phyloP scores from a whole-genome alignment of 306 rosid genomes.

The Gastrolobium bilobum region DNA sequence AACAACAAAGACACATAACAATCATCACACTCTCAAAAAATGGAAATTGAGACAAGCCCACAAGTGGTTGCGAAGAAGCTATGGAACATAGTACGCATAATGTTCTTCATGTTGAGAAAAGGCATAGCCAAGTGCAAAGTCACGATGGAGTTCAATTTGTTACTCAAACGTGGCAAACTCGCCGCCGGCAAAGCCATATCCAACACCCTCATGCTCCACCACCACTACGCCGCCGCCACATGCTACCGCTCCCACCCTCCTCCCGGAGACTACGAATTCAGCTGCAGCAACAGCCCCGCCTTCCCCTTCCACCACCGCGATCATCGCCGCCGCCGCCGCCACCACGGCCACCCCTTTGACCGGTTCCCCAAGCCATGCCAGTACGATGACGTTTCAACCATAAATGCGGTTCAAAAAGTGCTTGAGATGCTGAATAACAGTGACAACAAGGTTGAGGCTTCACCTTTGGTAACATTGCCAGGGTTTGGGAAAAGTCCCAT shows the following conservation, averaged over 20 bases:
- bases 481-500: constrained; percentile 83
- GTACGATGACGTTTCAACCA: constrained; percentile 62
- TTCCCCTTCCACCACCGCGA: constrained; percentile 50
- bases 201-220: constrained; percentile 57
- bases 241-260: constrained; percentile 54
- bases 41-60: constrained; percentile 72
- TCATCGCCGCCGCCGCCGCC: constrained; percentile 36
- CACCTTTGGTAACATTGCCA: constrained; percentile 74
- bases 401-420: constrained; percentile 65
- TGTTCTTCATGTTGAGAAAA: constrained; percentile 71
- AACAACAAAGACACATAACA: neutral
- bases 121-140: constrained; percentile 77
- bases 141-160: constrained; percentile 58
- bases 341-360: constrained; percentile 22
- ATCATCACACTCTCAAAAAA: constrained; percentile 34
- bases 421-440: constrained; percentile 70
- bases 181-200: constrained; percentile 78
- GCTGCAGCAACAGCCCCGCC: constrained; percentile 93
- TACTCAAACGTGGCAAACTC: constrained; percentile 77
- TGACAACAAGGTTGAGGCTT: constrained; percentile 51
- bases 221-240: constrained; percentile 59
- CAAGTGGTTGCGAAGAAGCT: constrained; percentile 68
- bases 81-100: constrained; percentile 67
- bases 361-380: constrained; percentile 46
- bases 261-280: constrained; percentile 85